Evolutionary conservation across 257 asterid genomes (phyloP).

Genomic region (Solanum arcanum): DNA sequence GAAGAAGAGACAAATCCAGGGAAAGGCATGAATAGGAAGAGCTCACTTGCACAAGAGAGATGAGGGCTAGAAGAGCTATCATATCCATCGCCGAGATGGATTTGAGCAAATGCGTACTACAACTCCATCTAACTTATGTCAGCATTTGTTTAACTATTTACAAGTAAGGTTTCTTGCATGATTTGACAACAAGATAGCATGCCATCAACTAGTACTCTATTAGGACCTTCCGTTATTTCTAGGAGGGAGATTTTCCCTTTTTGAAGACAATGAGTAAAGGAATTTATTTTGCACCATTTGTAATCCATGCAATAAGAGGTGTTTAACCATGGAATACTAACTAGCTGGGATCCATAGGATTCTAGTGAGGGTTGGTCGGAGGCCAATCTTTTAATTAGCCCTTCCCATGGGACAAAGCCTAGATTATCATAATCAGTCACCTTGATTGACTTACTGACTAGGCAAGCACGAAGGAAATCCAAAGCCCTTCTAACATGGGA

Average conservation of each 20-base stretch:
- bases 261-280: not conserved
- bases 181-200: not conserved
- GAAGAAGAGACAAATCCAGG: not conserved
- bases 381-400: not conserved
- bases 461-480: not conserved
- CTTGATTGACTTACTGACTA: not conserved
- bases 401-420: not conserved
- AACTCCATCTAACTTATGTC: not conserved
- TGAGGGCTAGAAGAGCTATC: not conserved
- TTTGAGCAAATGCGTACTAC: not conserved
- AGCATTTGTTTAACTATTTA: not conserved
- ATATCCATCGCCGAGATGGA: not conserved
- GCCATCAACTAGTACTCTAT: not conserved
- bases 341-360: not conserved
- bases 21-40: not conserved
- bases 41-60: not conserved
- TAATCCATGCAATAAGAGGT: not conserved
- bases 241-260: not conserved
- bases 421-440: not conserved
- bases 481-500: not conserved
- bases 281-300: not conserved
- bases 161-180: not conserved
- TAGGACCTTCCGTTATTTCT: not conserved
- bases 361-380: not conserved
- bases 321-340: not conserved